A percentile compares a stretch with the other conserved stretches of the same genome.
These are phyloP conservation scores for Plantago ovata DNA, from an alignment of 257 asterid species.

Conservation along the genomic window DNA sequence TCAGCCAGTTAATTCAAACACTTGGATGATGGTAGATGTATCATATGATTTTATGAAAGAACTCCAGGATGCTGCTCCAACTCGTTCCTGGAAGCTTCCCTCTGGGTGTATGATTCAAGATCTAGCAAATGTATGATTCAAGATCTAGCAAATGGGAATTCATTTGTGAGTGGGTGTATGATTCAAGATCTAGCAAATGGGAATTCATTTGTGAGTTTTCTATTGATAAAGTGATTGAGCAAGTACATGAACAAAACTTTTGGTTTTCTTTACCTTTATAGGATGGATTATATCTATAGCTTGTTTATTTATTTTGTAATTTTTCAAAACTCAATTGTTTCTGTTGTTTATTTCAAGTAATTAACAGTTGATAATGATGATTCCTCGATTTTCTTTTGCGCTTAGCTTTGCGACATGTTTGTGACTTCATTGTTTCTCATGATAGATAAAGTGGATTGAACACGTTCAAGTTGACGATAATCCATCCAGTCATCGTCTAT, in stretches of 20 bases:
- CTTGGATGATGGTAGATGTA: constrained; percentile 61
- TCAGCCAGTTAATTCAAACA: constrained; percentile 39
- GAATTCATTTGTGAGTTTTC: constrained; percentile 44
- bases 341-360: too few species aligned
- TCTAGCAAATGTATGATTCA: too few species aligned
- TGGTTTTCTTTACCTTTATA: neutral
- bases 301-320: neutral
- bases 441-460: constrained; percentile 78
- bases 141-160: too few species aligned
- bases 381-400: too few species aligned
- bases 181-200: constrained; percentile 52
- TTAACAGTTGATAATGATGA: too few species aligned
- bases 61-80: constrained; percentile 33
- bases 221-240: too few species aligned
- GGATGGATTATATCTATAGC: neutral
- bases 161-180: too few species aligned
- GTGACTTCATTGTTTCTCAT: neutral
- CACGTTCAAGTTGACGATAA: constrained; percentile 78
- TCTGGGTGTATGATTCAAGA: constrained; percentile 73
- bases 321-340: neutral
- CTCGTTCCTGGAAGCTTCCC: constrained; percentile 59
- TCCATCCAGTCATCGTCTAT: constrained; percentile 42
- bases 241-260: neutral
- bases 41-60: constrained; percentile 47
- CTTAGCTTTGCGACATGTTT: too few species aligned